These are phyloP conservation scores for Apiotrichum gracile DNA, from an alignment of 1,284 basidiomycete species.

Conservation along the genomic window DNA sequence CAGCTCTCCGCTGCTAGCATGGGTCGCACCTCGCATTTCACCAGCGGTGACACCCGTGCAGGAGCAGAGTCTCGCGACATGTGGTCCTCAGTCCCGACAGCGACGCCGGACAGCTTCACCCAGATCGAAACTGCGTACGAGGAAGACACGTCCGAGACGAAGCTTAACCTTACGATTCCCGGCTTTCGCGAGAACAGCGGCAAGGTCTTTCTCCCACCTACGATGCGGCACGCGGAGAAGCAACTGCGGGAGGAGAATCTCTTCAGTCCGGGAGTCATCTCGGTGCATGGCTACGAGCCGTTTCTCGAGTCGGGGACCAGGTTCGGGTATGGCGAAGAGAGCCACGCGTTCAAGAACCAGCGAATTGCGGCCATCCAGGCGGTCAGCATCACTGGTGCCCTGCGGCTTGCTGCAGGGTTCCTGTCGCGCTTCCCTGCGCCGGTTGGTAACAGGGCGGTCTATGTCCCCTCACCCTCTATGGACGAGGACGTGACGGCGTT, in stretches of 20 bases:
- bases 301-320: conserved; percentile 38
- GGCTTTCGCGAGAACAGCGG: conserved; percentile 80
- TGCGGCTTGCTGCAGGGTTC: conserved; percentile 87
- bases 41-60: conserved; percentile 3
- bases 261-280: conserved; percentile 1
- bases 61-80: conserved; percentile 22
- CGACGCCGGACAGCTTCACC: conserved; percentile 24
- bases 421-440: conserved; percentile 59
- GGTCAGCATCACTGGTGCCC: conserved; percentile 91
- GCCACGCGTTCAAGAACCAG: conserved; percentile 51
- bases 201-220: conserved; percentile 87
- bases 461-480: conserved; percentile 34
- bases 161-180: conserved; percentile 87
- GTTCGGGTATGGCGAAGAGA: conserved; percentile 51
- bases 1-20: conserved; percentile 39
- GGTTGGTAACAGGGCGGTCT: conserved; percentile 21
- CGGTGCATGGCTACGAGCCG: conserved; percentile 37
- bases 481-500: conserved; percentile 38
- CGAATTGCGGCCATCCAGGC: conserved; percentile 61
- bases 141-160: conserved; percentile 68
- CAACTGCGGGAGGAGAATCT: conserved; percentile 30
- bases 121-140: conserved; percentile 63
- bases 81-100: conserved; percentile 33
- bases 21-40: conserved; percentile 10
- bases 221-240: conserved; percentile 69